Percentiles rank a stretch among this genome's conserved stretches.
phyloP scores from a whole-genome alignment of 202 grass and related monocot species.

The Eragrostis tef region DNA sequence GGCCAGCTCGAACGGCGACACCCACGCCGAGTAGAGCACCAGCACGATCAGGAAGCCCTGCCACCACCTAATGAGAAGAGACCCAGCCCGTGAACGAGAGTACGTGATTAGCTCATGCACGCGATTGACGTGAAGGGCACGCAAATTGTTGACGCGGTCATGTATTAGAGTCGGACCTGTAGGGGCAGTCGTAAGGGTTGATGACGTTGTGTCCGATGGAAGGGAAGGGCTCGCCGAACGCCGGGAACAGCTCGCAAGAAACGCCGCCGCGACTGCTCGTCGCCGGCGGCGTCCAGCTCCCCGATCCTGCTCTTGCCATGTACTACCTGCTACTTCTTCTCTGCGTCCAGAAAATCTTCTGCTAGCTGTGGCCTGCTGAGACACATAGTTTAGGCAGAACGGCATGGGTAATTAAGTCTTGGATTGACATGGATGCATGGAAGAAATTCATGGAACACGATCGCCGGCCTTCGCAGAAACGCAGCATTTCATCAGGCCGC shows the following conservation, averaged over 20 bases:
- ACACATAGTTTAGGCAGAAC: too few species aligned
- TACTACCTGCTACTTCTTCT: background rate
- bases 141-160: background rate
- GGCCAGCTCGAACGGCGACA: conserved; percentile 60
- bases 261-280: background rate
- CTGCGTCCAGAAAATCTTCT: too few species aligned
- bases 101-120: conserved; percentile 1
- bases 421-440: too few species aligned
- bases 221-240: conserved; percentile 50
- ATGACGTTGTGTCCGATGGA: conserved; percentile 53
- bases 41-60: conserved; percentile 55
- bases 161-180: conserved; percentile 50
- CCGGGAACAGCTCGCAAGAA: conserved; percentile 29
- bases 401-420: too few species aligned
- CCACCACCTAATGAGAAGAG: conserved; percentile 56
- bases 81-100: too few species aligned
- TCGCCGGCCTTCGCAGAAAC: too few species aligned
- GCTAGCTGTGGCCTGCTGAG: too few species aligned
- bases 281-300: background rate
- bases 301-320: conserved; percentile 19
- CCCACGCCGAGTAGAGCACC: conserved; percentile 68
- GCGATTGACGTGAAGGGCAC: background rate
- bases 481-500: too few species aligned
- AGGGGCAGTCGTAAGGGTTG: conserved; percentile 61
- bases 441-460: too few species aligned